These are phyloP conservation scores for Nemania sp. DNA, from an alignment of 2,329 filamentous ascomycete species.

Conservation along the genomic window DNA sequence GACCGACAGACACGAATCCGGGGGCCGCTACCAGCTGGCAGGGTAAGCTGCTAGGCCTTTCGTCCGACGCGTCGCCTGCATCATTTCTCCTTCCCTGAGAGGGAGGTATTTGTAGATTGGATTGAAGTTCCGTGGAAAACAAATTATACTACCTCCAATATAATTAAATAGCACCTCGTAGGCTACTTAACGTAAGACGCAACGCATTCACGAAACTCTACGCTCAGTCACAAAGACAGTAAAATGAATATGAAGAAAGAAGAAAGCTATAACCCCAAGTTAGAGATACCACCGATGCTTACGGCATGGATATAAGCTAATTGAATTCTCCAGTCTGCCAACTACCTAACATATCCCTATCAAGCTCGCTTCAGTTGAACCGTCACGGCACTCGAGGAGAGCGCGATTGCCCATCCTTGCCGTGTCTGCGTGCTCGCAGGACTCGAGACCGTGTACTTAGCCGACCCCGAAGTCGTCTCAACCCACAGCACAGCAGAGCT, in stretches of 20 bases:
- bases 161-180: no score
- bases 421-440: slow-evolving; percentile 31
- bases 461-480: slow-evolving; percentile 38
- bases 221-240: no score
- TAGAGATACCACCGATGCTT: no score
- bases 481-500: slow-evolving; percentile 43
- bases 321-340: not conserved
- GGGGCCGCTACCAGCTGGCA: not conserved
- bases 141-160: no score
- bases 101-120: no score
- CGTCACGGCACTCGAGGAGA: slow-evolving; percentile 32
- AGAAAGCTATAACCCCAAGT: not conserved
- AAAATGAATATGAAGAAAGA: not conserved
- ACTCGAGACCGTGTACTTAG: slow-evolving; percentile 34
- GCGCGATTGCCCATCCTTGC: slow-evolving; percentile 38
- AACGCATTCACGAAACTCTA: no score
- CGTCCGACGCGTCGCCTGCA: not conserved
- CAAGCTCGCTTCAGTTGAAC: slow-evolving; percentile 27
- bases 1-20: not conserved
- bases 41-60: not conserved
- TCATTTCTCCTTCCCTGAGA: no score
- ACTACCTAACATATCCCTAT: not conserved
- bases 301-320: no score
- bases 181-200: no score
- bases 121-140: no score